Evolutionary conservation across 177 flowering plant genomes (phyloP).

Genomic region (Vitis hybrid): DNA sequence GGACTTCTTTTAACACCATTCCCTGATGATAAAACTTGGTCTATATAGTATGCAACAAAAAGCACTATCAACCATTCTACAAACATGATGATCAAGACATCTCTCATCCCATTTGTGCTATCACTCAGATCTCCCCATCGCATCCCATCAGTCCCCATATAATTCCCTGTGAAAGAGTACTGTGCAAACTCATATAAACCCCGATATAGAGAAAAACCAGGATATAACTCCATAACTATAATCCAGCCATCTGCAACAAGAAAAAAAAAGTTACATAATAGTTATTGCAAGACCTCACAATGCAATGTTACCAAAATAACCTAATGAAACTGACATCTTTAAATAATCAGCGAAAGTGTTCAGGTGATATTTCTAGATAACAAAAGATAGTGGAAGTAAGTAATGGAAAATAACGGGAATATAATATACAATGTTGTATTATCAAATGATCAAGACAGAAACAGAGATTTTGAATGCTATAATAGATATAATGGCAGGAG

Average conservation of each 20-base stretch:
- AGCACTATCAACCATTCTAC: conserved; percentile 76
- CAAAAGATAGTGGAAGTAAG: no score
- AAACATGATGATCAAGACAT: conserved; percentile 65
- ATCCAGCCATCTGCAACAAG: conserved; percentile 62
- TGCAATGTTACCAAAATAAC: background rate
- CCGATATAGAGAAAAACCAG: conserved; percentile 79
- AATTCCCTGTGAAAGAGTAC: conserved; percentile 53
- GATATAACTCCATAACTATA: conserved; percentile 72
- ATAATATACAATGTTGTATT: no score
- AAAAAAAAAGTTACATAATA: background rate
- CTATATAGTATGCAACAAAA: conserved; percentile 62
- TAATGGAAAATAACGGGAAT: no score
- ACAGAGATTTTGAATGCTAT: no score
- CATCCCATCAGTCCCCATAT: conserved; percentile 72
- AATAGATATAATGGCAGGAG: no score
- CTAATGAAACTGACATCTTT: background rate
- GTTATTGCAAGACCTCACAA: conserved; percentile 2
- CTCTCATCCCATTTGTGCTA: conserved; percentile 72
- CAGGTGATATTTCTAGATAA: no score
- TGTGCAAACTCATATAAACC: conserved; percentile 83
- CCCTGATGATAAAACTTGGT: conserved; percentile 65
- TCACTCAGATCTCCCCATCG: conserved; percentile 74
- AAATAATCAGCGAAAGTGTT: no score
- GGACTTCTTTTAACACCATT: conserved; percentile 51
- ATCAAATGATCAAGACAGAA: no score